phyloP scores from a whole-genome alignment of 495 filamentous ascomycete species.

The Aspergillus cristatus region DNA sequence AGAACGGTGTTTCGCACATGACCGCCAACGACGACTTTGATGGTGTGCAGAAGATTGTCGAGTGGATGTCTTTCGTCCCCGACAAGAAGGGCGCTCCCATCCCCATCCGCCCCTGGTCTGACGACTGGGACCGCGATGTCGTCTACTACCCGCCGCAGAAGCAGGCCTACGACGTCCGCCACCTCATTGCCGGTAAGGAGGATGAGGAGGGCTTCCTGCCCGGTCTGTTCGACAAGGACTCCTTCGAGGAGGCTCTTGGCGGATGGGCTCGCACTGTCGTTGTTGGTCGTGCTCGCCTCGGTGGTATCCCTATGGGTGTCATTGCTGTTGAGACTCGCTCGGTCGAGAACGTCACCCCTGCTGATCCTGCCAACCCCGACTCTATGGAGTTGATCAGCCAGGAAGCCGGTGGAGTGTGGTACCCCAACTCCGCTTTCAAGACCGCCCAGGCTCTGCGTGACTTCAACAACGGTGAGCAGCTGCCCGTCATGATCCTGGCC shows the following conservation, averaged over 20 bases:
- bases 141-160: conserved; percentile 76
- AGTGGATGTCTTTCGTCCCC: conserved; percentile 94
- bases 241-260: conserved; percentile 92
- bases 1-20: conserved; percentile 98
- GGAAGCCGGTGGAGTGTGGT: conserved; percentile 98
- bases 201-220: conserved; percentile 79
- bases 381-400: conserved; percentile 88
- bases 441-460: conserved; percentile 96
- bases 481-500: conserved; percentile 96
- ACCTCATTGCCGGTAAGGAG: conserved; percentile 85
- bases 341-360: conserved; percentile 92
- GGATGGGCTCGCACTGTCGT: conserved; percentile 97
- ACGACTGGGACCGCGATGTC: conserved; percentile 89
- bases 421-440: conserved; percentile 99
- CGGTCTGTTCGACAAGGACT: conserved; percentile 92
- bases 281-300: conserved; percentile 90
- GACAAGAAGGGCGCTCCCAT: conserved; percentile 86
- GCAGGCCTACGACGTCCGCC: conserved; percentile 87
- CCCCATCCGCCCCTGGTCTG: conserved; percentile 74
- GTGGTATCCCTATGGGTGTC: conserved; percentile 97
- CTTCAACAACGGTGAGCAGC: conserved; percentile 98
- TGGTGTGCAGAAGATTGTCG: conserved; percentile 93
- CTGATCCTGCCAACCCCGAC: conserved; percentile 97
- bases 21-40: conserved; percentile 96
- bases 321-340: conserved; percentile 94